phyloP scores from a whole-genome alignment of 2,329 filamentous ascomycete species.

The Penicillium vulpinum region DNA sequence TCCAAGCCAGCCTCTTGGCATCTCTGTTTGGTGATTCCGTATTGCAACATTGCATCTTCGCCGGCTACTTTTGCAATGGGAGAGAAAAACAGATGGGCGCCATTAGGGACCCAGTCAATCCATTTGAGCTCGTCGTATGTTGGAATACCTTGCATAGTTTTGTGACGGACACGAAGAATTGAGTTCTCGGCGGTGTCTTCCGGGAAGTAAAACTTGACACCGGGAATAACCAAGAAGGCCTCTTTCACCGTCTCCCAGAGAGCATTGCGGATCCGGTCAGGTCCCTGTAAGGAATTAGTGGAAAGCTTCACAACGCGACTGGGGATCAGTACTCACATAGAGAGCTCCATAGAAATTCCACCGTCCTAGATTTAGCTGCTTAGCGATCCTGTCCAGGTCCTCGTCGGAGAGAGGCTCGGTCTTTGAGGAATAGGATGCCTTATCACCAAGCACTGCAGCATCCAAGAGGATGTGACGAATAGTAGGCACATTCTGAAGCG shows the following conservation, averaged over 20 bases:
- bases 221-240: constrained; percentile 36
- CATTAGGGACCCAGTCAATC: constrained; percentile 56
- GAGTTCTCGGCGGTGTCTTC: constrained; percentile 39
- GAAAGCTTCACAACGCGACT: neutral
- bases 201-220: constrained; percentile 39
- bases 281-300: constrained; percentile 20
- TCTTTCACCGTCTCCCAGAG: constrained; percentile 45
- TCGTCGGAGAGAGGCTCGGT: constrained; percentile 39
- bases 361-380: constrained; percentile 45
- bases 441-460: constrained; percentile 45
- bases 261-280: constrained; percentile 32
- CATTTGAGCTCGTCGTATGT: constrained; percentile 41
- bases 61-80: constrained; percentile 54
- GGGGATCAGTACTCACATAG: constrained; percentile 22
- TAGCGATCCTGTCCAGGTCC: constrained; percentile 45
- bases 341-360: constrained; percentile 56
- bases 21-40: constrained; percentile 43
- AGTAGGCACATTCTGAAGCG: constrained; percentile 52
- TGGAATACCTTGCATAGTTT: constrained; percentile 28
- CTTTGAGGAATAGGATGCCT: constrained; percentile 34
- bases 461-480: constrained; percentile 50
- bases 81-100: constrained; percentile 54
- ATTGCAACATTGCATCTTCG: constrained; percentile 49
- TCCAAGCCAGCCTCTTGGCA: constrained; percentile 51
- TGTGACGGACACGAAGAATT: constrained; percentile 30